Evolutionary conservation across 495 filamentous ascomycete species (phyloP), one percentile per base, ranked within the genome.

Genomic region (Aspergillus panamensis): DNA sequence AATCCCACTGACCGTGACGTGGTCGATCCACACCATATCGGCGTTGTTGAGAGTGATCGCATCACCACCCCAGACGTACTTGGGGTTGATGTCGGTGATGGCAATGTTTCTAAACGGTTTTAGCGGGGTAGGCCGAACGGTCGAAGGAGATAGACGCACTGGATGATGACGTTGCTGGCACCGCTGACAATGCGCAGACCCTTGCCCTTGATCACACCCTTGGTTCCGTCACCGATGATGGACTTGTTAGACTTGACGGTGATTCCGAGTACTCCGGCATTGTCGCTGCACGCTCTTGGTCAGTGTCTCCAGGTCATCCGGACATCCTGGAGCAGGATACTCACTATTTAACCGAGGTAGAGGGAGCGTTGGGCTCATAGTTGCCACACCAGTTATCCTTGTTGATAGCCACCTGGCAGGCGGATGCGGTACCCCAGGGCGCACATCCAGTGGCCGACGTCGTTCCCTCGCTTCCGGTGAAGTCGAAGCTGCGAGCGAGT

Each of bases 391-490:
- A 79, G 64, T 71, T 59, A 54, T 79, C 66, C 65, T 76, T 60
- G 69, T 81, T 79, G 62, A 84, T 84, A 31, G 82, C 82, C 51
- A 78, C 53, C 66, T 79, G 82, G 62, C 72, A 80, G 32, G 42
- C 73, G 51, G 64, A 65, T 29, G 54, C 69, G 50, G 75, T 76
- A 13, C 72, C 72, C 74, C 77, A 78, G n/a, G 74, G 73, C 48
- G 75, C 70, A 53, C 78, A 82, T 25, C 79, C 80, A 48, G 69
- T 75, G 43, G 42, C 62, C 37, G 70, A 68, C 9, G 66, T 68
- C 7, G 71, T 74, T 42, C 76, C 77, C 60, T 78, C 77, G 16
- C 60, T 76, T 45, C 64, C 69, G 25, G 62, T 69, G 70, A 76
- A 80, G 63, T 78, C 76, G 53, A 74, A 77, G 45, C 60, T 62